Conservation (phyloP, 805 yeast species). For the Zygotorulaspora florentina region DNA sequence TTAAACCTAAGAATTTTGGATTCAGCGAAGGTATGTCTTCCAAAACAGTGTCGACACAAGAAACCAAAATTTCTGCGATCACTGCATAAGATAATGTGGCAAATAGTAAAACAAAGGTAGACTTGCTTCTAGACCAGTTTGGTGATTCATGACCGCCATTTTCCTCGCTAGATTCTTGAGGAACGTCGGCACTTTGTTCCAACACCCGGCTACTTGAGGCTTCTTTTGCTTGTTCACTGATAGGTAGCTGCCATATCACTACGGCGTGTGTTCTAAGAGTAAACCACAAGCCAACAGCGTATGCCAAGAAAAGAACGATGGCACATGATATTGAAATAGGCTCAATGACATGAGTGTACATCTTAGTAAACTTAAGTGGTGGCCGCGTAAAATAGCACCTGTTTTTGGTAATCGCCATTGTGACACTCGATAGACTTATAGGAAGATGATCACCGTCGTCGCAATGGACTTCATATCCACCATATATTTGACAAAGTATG, state of each 20-base stretch:
- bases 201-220: slow-evolving; percentile 14
- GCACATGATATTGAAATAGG: slow-evolving; percentile 86
- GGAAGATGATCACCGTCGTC: slow-evolving; percentile 22
- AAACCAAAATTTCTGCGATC: slow-evolving; percentile 91
- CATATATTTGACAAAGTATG: slow-evolving; percentile 82
- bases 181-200: slow-evolving; percentile 10
- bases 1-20: slow-evolving; percentile 88
- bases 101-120: slow-evolving; percentile 72
- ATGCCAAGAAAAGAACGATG: slow-evolving; percentile 71
- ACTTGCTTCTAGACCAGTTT: slow-evolving; percentile 87
- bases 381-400: slow-evolving; percentile 78
- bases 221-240: slow-evolving; percentile 33
- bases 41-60: slow-evolving; percentile 85
- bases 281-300: slow-evolving; percentile 84
- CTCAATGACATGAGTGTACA: slow-evolving; percentile 63
- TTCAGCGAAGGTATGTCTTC: slow-evolving; percentile 65
- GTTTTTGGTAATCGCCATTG: slow-evolving; percentile 27
- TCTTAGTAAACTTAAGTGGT: slow-evolving; percentile 60
- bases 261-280: slow-evolving; percentile 96
- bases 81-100: slow-evolving; percentile 87
- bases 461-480: slow-evolving; percentile 76
- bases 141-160: slow-evolving; percentile 93
- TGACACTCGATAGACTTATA: slow-evolving; percentile 42
- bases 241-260: slow-evolving; percentile 82
- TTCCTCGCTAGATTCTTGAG: slow-evolving; percentile 27